Base-by-base conservation (phyloP, 164 flowering plant species). In the Protea cynaroides region DNA sequence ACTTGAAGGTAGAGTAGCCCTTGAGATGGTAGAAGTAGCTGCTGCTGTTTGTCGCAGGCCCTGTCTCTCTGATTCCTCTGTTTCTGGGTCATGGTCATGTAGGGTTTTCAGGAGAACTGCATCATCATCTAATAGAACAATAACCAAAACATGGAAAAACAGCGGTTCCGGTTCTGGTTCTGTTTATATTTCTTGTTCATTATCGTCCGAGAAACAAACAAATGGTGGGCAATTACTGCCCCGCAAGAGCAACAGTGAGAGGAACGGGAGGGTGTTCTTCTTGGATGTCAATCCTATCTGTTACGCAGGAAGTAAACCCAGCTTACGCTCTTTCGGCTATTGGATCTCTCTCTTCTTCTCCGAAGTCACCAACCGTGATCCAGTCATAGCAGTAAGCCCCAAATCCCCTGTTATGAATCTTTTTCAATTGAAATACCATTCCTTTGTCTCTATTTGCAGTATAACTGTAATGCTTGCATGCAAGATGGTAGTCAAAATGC, bases 221-320 rank as follows among this genome's bases (percentile, higher is more conserved):
- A 65, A 19, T 72, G 69, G 75, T 66, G 80, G 56, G 74, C 66
- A 54, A 19, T 29, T 37, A 43, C 7, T 25, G 63, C 40, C 65
- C 14, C 54, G 23, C 15, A 29, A 25, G 4, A 62, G 22, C 2
- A 57, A 10, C 25, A 53, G 37, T 36, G 25, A 24, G 47, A 22
- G 36, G 43, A 80, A 72, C 75, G 77, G 65, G 59, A 82, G 97
- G 78, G 95, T 89, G 1, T 94, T 90, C 76, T 87, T 91, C 67
- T 78, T 94, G 78, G 98, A 90, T 62, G 96, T 90, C 50, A 90
- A 90, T 71, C 88, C 97, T 13, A 74, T 94, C 11, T 90, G 96
- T 69, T 90, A 91, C 50, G 74, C 46, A 9, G 95, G 98, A 63
- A 86, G 76, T 59, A 78, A 58, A 1, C 96, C 87, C 1, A 84